Evolutionary conservation across 2,329 filamentous ascomycete species (phyloP).

Genomic region (Aurifilum marmelostoma): DNA sequence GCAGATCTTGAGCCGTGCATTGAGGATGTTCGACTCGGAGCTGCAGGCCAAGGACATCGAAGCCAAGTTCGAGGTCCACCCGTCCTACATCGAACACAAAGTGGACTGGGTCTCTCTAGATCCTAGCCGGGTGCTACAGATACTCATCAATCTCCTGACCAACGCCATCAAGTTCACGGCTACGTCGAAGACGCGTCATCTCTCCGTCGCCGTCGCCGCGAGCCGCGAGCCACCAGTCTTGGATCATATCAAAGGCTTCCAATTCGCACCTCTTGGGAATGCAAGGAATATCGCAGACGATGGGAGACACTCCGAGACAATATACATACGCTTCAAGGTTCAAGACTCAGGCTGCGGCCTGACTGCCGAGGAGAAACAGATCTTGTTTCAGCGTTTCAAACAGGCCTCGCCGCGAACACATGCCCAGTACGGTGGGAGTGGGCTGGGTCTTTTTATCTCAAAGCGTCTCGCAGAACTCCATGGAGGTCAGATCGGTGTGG

Average conservation of each 20-base stretch:
- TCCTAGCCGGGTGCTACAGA: constrained; percentile 60
- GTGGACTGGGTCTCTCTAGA: constrained; percentile 62
- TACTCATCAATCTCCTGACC: constrained; percentile 63
- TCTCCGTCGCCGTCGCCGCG: constrained; percentile 55
- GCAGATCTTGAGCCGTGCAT: constrained; percentile 53
- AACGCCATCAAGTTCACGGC: constrained; percentile 64
- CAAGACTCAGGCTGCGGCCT: constrained; percentile 69
- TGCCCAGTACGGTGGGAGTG: constrained; percentile 66
- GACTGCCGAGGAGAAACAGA: constrained; percentile 63
- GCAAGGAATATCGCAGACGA: constrained; percentile 35
- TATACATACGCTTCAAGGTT: constrained; percentile 56
- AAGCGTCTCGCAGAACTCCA: constrained; percentile 66
- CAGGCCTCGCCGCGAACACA: constrained; percentile 57
- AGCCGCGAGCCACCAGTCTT: constrained; percentile 44
- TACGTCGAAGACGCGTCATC: constrained; percentile 38
- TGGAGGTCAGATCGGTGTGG: constrained; percentile 67
- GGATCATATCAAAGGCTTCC: constrained; percentile 33
- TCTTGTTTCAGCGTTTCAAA: constrained; percentile 69
- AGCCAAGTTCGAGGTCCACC: constrained; percentile 52
- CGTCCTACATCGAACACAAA: constrained; percentile 50
- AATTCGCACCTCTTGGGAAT: constrained; percentile 36
- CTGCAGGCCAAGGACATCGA: constrained; percentile 58
- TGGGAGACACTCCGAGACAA: constrained; percentile 39
- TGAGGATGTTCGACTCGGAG: constrained; percentile 64
- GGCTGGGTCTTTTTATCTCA: constrained; percentile 67